A percentile compares a stretch with the other conserved stretches of the same genome.
These are phyloP conservation scores for Neocatenulostroma microsporum DNA, from an alignment of 2,329 filamentous ascomycete genomes.

Conservation along the genomic window DNA sequence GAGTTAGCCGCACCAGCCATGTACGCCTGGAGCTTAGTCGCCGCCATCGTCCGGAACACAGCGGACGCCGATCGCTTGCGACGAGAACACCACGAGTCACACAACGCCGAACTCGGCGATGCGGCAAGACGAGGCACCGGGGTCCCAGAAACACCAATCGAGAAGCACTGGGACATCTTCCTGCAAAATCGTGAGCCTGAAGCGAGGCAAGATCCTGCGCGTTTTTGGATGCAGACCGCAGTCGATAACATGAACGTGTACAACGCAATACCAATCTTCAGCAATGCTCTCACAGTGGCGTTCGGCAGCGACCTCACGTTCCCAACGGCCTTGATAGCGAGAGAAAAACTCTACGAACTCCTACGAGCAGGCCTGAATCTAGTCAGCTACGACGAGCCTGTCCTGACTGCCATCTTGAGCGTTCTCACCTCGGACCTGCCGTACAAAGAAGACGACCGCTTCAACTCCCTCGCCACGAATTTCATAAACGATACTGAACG, in stretches of 20 bases:
- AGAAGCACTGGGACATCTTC: conserved; percentile 21
- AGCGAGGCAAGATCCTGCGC: conserved; percentile 42
- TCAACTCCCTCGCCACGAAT: conserved; percentile 32
- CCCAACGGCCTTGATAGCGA: conserved; percentile 55
- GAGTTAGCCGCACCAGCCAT: conserved; percentile 62
- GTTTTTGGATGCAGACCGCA: conserved; percentile 40
- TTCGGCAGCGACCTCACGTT: conserved; percentile 44
- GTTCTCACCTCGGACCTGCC: conserved; percentile 41
- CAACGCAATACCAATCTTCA: conserved; percentile 39
- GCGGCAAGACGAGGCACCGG: not conserved
- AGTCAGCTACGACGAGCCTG: conserved; percentile 64
- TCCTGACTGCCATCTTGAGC: conserved; percentile 58
- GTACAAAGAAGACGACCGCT: conserved; percentile 7
- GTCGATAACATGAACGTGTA: conserved; percentile 43
- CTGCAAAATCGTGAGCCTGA: conserved; percentile 16
- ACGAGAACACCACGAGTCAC: conserved; percentile 9
- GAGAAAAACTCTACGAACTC: conserved; percentile 60
- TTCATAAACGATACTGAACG: conserved; percentile 49
- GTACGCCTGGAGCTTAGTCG: conserved; percentile 73
- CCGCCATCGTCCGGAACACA: conserved; percentile 55
- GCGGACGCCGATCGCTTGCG: conserved; percentile 3
- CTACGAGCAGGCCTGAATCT: conserved; percentile 59
- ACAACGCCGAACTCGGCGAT: conserved; percentile 12
- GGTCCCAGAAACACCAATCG: conserved; percentile 12
- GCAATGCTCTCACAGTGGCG: conserved; percentile 36